These are phyloP conservation scores for Ensete ventricosum DNA, from an alignment of 176 grass and related monocot genomes.

Conservation along the genomic window DNA sequence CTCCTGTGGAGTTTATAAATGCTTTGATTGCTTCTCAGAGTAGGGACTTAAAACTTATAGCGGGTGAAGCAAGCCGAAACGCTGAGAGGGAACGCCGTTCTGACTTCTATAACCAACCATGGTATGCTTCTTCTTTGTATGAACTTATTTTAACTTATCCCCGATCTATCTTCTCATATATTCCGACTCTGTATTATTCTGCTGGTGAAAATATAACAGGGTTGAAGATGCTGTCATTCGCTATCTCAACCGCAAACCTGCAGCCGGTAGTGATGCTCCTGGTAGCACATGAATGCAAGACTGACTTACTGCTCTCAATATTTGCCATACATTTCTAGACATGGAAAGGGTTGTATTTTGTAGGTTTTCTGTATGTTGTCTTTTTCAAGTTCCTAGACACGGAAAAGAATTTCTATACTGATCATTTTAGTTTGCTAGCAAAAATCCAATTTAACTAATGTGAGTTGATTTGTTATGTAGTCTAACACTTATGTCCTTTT, in stretches of 20 bases:
- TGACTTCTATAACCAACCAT: constrained; percentile 86
- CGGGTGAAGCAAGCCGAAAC: constrained; percentile 73
- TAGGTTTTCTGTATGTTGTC: background rate
- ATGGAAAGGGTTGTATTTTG: background rate
- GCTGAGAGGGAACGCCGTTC: constrained; percentile 75
- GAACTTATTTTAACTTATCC: background rate
- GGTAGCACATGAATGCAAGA: constrained; percentile 21
- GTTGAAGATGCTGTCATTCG: constrained; percentile 94
- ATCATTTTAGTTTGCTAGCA: background rate
- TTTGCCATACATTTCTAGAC: background rate
- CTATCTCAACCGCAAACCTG: constrained; percentile 78
- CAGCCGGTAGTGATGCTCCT: constrained; percentile 46
- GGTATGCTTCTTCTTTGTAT: constrained; percentile 26
- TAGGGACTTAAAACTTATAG: constrained; percentile 91
- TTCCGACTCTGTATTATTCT: background rate
- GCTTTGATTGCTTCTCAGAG: constrained; percentile 83
- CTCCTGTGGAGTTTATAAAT: constrained; percentile 91
- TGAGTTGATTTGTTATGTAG: background rate
- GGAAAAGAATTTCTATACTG: background rate
- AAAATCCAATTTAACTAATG: background rate
- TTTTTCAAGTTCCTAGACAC: background rate
- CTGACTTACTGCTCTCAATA: background rate
- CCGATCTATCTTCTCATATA: background rate
- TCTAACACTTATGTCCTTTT: background rate
- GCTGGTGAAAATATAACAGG: constrained; percentile 26